Conservation (phyloP, 495 filamentous ascomycete genomes). For the Aspergillus hancockii region DNA sequence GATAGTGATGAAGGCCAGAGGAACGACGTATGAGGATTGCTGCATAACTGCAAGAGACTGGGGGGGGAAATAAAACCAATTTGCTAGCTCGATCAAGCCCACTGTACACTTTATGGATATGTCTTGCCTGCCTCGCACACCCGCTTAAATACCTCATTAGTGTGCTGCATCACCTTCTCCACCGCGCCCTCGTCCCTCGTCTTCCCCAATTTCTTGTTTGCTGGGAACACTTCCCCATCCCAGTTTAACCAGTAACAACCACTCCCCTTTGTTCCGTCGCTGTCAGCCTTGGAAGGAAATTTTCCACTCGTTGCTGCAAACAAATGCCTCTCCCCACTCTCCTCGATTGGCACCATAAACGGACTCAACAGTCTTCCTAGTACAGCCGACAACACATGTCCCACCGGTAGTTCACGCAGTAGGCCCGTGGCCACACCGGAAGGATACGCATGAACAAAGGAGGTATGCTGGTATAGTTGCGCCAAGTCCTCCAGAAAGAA, state of each 20-base stretch:
- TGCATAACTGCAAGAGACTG: too few species aligned
- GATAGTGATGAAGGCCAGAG: too few species aligned
- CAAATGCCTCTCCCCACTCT: slow-evolving; percentile 46
- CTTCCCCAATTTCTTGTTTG: slow-evolving; percentile 10
- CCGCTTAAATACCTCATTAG: slow-evolving; percentile 18
- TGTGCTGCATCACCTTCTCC: slow-evolving; percentile 22
- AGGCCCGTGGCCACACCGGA: slow-evolving; percentile 50
- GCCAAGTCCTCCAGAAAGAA: slow-evolving; percentile 33
- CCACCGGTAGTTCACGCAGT: slow-evolving; percentile 18
- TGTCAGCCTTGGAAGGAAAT: slow-evolving; percentile 17
- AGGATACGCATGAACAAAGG: slow-evolving; percentile 61
- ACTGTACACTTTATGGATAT: slow-evolving; percentile 1
- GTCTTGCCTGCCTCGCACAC: slow-evolving; percentile 16
- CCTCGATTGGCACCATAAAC: slow-evolving; percentile 31
- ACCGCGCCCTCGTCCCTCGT: slow-evolving; percentile 15
- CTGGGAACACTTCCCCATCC: slow-evolving; percentile 18
- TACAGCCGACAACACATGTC: slow-evolving; percentile 11
- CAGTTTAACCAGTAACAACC: slow-evolving; percentile 21
- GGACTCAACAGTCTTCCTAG: slow-evolving; percentile 24
- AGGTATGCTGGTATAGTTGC: slow-evolving; percentile 43
- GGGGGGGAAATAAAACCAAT: too few species aligned
- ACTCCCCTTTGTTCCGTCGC: slow-evolving; percentile 16
- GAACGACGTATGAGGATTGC: too few species aligned
- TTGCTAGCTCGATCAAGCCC: too few species aligned
- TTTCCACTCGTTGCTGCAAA: slow-evolving; percentile 41